Percentiles rank a stretch among this genome's conserved stretches.
phyloP scores from a whole-genome alignment of 306 rosid species.

The Begonia masoniana region DNA sequence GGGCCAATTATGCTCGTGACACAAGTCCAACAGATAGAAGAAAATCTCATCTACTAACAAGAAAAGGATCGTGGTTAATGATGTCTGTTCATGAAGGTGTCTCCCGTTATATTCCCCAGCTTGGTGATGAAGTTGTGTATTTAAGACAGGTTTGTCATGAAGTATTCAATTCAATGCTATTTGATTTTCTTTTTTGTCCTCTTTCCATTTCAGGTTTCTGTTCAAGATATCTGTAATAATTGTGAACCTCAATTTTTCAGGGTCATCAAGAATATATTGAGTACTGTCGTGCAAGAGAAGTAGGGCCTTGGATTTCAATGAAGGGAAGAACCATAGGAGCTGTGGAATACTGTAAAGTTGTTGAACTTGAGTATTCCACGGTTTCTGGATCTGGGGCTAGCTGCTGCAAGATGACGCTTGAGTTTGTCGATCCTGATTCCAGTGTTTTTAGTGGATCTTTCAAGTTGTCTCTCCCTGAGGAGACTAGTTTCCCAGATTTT shows the following conservation, averaged over 20 bases:
- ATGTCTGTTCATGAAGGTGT: conserved; percentile 76
- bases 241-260: conserved; percentile 26
- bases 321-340: conserved; percentile 44
- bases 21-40: conserved; percentile 42
- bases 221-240: conserved; percentile 4
- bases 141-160: conserved; percentile 65
- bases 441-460: conserved; percentile 42
- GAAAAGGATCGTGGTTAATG: conserved; percentile 75
- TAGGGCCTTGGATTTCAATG: conserved; percentile 59
- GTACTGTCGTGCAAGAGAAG: conserved; percentile 40
- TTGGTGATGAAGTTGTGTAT: conserved; percentile 87
- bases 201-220: neutral
- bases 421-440: conserved; percentile 66
- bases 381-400: conserved; percentile 93
- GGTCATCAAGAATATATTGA: conserved; percentile 89
- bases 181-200: conserved; percentile 3
- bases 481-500: conserved; percentile 87
- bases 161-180: conserved; percentile 7
- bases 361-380: conserved; percentile 59
- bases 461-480: conserved; percentile 76
- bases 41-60: conserved; percentile 38
- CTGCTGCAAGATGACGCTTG: conserved; percentile 88
- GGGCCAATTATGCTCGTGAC: conserved; percentile 41
- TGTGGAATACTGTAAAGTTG: conserved; percentile 69
- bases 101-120: conserved; percentile 88